Percentiles rank a stretch among this genome's conserved stretches.
phyloP scores from a whole-genome alignment of 495 filamentous ascomycete genomes.

The Aspergillus asperescens region DNA sequence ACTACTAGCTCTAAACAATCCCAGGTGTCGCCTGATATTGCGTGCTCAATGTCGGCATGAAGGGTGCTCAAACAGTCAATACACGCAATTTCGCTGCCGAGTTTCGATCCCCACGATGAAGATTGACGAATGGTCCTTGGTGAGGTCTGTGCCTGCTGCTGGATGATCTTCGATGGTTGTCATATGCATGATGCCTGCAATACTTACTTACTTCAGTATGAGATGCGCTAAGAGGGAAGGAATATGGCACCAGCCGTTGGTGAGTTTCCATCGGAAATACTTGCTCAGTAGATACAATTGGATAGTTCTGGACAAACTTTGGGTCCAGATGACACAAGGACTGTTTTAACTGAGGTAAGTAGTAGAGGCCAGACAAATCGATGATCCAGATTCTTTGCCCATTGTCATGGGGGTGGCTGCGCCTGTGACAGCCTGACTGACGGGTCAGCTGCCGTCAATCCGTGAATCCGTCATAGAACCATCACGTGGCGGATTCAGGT shows the following conservation, averaged over 20 bases:
- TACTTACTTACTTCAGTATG: not conserved
- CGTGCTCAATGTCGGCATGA: not conserved
- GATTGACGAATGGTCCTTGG: constrained; percentile 1
- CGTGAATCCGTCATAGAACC: no score
- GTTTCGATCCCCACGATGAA: not conserved
- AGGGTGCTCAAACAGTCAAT: not conserved
- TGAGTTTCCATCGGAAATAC: constrained; percentile 2
- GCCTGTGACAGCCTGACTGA: constrained; percentile 3
- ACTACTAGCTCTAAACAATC: not conserved
- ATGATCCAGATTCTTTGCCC: not conserved
- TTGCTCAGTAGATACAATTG: not conserved
- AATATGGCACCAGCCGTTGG: not conserved
- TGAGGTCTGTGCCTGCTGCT: constrained; percentile 1
- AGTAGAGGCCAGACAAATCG: not conserved
- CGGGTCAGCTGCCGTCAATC: constrained; percentile 24
- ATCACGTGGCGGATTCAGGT: constrained; percentile 30
- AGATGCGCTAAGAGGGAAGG: no score
- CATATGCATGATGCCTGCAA: constrained; percentile 5
- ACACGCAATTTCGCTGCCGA: not conserved
- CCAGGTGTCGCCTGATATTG: not conserved
- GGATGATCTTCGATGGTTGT: constrained; percentile 7
- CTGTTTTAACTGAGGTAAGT: not conserved
- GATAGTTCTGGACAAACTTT: not conserved
- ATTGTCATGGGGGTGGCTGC: not conserved
- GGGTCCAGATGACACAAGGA: not conserved